Evolutionary conservation across 306 rosid genomes (phyloP).

Genomic region (Begonia fuchsioides): DNA sequence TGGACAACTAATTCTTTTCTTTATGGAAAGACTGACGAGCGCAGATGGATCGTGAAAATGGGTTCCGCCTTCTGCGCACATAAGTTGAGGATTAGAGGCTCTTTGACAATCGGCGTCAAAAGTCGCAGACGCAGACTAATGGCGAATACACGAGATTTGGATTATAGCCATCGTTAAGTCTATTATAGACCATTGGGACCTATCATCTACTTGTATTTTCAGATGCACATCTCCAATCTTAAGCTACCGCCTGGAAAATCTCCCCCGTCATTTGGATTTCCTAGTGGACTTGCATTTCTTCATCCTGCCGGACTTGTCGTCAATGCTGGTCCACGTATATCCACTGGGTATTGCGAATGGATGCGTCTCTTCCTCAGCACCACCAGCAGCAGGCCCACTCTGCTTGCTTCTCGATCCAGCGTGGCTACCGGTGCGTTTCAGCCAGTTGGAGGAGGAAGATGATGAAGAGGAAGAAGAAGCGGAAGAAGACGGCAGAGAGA

Average conservation of each 20-base stretch:
- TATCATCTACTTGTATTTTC: not conserved
- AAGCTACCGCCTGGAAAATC: constrained; percentile 5
- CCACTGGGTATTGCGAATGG: constrained; percentile 84
- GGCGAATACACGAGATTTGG: no score
- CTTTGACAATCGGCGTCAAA: no score
- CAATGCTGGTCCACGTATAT: constrained; percentile 53
- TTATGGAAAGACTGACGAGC: no score
- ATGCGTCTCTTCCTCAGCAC: constrained; percentile 30
- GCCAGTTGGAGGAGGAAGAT: constrained; percentile 30
- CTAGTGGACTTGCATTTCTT: constrained; percentile 57
- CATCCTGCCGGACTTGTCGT: constrained; percentile 46
- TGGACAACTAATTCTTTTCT: no score
- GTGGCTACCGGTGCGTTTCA: constrained; percentile 45
- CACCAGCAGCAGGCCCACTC: constrained; percentile 14
- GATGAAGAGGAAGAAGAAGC: constrained; percentile 20
- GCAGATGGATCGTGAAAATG: no score
- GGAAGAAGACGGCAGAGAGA: constrained; percentile 9
- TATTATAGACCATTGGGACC: not conserved
- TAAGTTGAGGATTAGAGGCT: no score
- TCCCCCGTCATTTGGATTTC: constrained; percentile 32
- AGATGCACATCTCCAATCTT: constrained; percentile 7
- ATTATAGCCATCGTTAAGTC: no score
- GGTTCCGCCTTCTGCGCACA: no score
- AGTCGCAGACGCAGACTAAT: no score
- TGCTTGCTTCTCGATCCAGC: constrained; percentile 23